Base-by-base conservation (phyloP, 169 alveolate genomes). In the Plasmodium yoelii region DNA sequence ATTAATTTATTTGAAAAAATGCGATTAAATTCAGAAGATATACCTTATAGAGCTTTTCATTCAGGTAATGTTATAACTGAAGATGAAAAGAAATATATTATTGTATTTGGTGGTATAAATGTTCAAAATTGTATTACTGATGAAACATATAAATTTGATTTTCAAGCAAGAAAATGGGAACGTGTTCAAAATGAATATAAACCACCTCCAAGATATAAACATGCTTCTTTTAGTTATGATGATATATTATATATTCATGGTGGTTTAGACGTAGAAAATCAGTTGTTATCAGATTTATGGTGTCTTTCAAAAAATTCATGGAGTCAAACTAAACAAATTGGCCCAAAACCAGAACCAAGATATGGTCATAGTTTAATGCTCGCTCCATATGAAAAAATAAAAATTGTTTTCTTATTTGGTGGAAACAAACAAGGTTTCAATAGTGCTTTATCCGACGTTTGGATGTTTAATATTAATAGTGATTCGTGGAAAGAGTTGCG, bases 1-100 rank as follows among this genome's bases (percentile, higher is more conserved):
- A 84, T 84, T n/a, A 84, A 84, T 34, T 68, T 84, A 46, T 84
- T 84, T 69, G 91, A 84, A 84, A 84, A 84, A 59, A 44, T 84
- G 46, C 49, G 86, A 7, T 59, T 84, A 39, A 84, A 69, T 69
- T 84, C 91, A 71, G 51, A 70, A 12, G 74, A 59, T 42, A 84
- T 84, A 34, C n/a, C 22, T 0, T 74, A 73, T 44, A 71, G 91
- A 46, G 91, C 91, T 26, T 70, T 28, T 70, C 70, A 60, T 28
- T 55, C 91, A 5, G 91, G 91, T 13, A 84, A 84, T 68, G 91
- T 84, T 44, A 84, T 84, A 56, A 69, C 73, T 15, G 70, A 84
- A 24, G 72, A 84, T 39, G 68, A 68, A 51, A 84, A 84, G 68
- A 84, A 68, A 49, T 7, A 15, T 34, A 84, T 84, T 34, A 6